A percentile compares a stretch with the other conserved stretches of the same genome.
These are phyloP conservation scores for Emergomyces pasteurianus DNA, from an alignment of 2,329 filamentous ascomycete species.

Conservation along the genomic window DNA sequence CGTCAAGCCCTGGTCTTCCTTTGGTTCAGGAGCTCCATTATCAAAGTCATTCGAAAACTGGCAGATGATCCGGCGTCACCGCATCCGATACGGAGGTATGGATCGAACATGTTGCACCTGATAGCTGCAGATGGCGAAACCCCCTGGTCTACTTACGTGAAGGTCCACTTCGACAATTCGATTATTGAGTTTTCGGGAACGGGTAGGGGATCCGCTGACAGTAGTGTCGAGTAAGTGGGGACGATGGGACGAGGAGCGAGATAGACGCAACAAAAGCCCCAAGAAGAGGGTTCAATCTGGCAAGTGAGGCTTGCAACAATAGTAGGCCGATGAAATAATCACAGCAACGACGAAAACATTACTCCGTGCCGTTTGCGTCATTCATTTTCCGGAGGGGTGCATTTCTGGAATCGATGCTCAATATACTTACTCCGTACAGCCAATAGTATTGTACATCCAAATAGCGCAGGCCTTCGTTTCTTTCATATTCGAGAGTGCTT, in stretches of 20 bases:
- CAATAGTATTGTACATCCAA: too few relatives aligned
- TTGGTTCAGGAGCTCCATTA: neutral
- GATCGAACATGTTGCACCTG: neutral
- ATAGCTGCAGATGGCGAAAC: too few relatives aligned
- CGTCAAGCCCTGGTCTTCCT: neutral
- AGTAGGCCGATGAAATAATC: too few relatives aligned
- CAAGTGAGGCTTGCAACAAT: neutral
- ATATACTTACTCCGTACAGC: too few relatives aligned
- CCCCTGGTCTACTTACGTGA: neutral
- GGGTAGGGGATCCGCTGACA: constrained; percentile 1
- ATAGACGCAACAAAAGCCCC: neutral
- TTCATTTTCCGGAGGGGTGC: neutral
- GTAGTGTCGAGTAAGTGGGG: neutral
- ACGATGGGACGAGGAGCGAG: neutral
- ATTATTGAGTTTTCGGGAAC: constrained; percentile 5
- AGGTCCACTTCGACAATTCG: neutral
- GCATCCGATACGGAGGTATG: neutral
- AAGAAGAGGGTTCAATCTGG: neutral
- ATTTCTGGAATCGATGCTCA: neutral
- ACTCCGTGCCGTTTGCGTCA: too few relatives aligned
- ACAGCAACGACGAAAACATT: too few relatives aligned
- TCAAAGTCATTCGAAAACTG: neutral
- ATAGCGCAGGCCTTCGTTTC: too few relatives aligned
- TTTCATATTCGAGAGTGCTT: too few relatives aligned
- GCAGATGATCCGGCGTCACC: neutral